phyloP scores from a whole-genome alignment of 306 rosid species.

The Macrotyloma uniflorum region DNA sequence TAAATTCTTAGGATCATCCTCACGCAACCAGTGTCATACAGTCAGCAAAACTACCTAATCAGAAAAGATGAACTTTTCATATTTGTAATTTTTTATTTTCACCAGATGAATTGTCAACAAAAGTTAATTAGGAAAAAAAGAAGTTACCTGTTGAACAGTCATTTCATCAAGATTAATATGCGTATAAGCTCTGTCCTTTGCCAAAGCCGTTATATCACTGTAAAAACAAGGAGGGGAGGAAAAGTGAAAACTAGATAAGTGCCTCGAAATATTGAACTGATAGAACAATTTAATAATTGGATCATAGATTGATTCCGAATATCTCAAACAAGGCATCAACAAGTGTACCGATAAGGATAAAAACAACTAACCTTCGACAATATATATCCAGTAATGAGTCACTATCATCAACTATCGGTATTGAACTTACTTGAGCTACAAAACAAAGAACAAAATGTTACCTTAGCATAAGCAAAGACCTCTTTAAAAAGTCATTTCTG shows the following conservation, averaged over 20 bases:
- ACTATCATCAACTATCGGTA: conserved; percentile 93
- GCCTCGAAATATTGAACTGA: conserved; percentile 21
- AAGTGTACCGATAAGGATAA: conserved; percentile 14
- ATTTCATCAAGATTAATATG: conserved; percentile 90
- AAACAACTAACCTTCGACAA: conserved; percentile 89
- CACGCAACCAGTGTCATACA: conserved; percentile 3
- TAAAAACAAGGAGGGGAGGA: conserved; percentile 28
- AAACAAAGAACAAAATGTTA: conserved; percentile 34
- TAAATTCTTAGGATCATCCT: conserved; percentile 19
- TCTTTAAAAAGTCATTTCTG: conserved; percentile 8
- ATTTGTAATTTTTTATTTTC: not conserved
- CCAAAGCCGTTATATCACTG: conserved; percentile 99
- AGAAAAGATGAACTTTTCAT: not conserved
- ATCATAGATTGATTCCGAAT: conserved; percentile 5
- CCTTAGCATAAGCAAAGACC: conserved; percentile 23
- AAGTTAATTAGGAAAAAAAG: not conserved
- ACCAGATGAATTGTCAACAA: not conserved
- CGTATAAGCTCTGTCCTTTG: conserved; percentile 93
- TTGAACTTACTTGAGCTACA: conserved; percentile 94
- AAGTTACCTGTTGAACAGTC: conserved; percentile 88
- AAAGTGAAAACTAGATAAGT: conserved; percentile 31
- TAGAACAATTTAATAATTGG: conserved; percentile 19
- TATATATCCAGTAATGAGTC: conserved; percentile 93
- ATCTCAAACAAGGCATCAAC: conserved; percentile 25
- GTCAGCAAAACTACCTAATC: conserved; percentile 21